Evolutionary conservation across 306 rosid genomes (phyloP), one percentile per base, ranked within the genome.

Genomic region (Heteromeles arbutifolia): DNA sequence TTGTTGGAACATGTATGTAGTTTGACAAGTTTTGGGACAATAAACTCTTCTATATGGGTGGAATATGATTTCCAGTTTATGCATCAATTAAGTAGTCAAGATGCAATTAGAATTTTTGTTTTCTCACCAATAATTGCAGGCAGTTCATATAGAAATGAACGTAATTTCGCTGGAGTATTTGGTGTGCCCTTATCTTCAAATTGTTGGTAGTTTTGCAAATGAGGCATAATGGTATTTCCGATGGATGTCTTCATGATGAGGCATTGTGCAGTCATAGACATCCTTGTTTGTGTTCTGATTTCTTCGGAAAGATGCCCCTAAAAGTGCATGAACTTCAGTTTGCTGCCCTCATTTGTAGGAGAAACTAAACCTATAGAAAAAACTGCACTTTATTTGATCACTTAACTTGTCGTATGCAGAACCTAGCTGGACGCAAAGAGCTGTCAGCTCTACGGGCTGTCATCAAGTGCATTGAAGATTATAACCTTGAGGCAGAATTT

Each of bases 381-480:
- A 44, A 67, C 64, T 65, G 28, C 41, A 75, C 18, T 70, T 77
- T 79, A 24, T 74, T 79, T 80, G 70, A 82, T 37, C 57, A 61
- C 62, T 77, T 58, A 69, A 24, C 29, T 67, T 81, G 57, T 82
- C 32, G 41, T 69, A 74, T 77, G 65, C 92, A 96, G 99, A 90
- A 90, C 82, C 86, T 90, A 73, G 99, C 99, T 79, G 90, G 91
- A 76, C 91, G 98, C 45, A 96, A 96, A 78, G 99, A 96, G 90
- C 99, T 85, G 76, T 92, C 99, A 59, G 99, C 99, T 13, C 96
- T 92, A 66, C 84, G 87, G 82, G 91, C 98, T 24, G 97, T 96
- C 54, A 88, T 96, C 74, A 92, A 91, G 82, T 96, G 99, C 84
- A 90, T 96, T 65, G 99, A 96, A 79, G 99, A 96, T 78, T 96